Evolutionary conservation across 2,329 filamentous ascomycete genomes (phyloP), one percentile per base, ranked within the genome.

Genomic region (Ceratocystis smalleyi): DNA sequence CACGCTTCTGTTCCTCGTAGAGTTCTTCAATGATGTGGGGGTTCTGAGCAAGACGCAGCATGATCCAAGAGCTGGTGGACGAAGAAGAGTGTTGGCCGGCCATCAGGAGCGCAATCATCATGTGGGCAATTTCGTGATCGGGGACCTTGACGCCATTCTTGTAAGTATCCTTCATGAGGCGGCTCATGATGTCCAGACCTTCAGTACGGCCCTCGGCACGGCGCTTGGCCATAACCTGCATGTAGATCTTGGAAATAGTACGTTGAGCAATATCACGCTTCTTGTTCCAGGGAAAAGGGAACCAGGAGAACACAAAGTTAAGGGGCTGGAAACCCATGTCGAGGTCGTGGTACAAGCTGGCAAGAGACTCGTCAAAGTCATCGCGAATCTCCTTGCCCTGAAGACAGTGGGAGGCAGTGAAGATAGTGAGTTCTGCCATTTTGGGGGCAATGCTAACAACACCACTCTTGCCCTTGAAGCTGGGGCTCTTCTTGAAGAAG

Each of bases 31-130:
- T 79, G 67, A 95, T 83, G 19, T 91, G 79, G 12, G 90, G 89
- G 70, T 87, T 81, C 67, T 86, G 82, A 30, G 90, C 89, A 45
- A 95, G 83, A 68, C 86, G 87, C 49, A 95, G 81, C 73, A 94
- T 81, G 70, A 95, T 91, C 89, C 90, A 95, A 47, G 89, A 83
- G 70, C 84, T 86, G 47, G 88, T 91, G 22, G 89, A 90, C 3
- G 89, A 89, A 1, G 89, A 92, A 1, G 88, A 92, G 77, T 95
- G 90, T 73, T 95, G 90, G 64, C 90, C 90, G 66, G 89, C 90
- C 89, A 95, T 95, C 67, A 95, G 83, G 24, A 95, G 81, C 5
- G 89, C 89, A 74, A 95, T 95, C 88, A 95, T 92, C 83, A 95
- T 92, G 76, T 94, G 87, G 24, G 90, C 89, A 66, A 95, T 82